Evolutionary conservation across 768 basidiomycete genomes (phyloP), one percentile per base, ranked within the genome.

Genomic region (Hericium rajendrae): DNA sequence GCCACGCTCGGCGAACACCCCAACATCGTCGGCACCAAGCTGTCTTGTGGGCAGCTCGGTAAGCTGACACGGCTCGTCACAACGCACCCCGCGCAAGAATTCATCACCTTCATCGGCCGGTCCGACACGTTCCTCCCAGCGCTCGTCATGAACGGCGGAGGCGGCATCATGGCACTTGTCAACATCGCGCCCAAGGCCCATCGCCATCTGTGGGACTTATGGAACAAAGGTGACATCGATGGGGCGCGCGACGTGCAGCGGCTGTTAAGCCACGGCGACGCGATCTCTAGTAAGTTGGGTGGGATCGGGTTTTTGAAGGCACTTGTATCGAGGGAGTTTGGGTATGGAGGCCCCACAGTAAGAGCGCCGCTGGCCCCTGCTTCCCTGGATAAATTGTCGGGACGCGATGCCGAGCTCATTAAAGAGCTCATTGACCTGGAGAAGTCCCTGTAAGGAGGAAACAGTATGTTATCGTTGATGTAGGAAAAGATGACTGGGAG

Each of bases 31-130:
- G 91, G 91, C 58, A 83, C 80, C 53, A 93, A 88, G 71, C 76
- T 94, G 22, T 92, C 91, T 37, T 92, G 90, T 67, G 90, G 86
- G 4, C 86, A 84, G 63, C 82, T 94, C 57, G 89, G 90, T 20
- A 94, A 92, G 69, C 81, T 91, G 48, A 83, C 86, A 55, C 84
- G 91, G 16, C 74, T 93, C 48, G 79, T 85, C 12, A 79, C 82
- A 4, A 73, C 78, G 38, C 81, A 82, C 60, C 70, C 80, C 6
- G 60, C 74, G 3, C 66, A 72, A 2, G 73, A 82, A 43, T 86
- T 88, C 62, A 79, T 84, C 3, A 81, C 88, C n/a, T 84, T 85
- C 64, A 80, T 88, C 11, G 91, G 91, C 1, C 82, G 84, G 57
- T 82, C 82, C 6, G 88, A 92, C 63, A 74, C 85, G 40, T 82